Base-by-base conservation (phyloP, 2,329 filamentous ascomycete species). In the Phaeoacremonium minimum region DNA sequence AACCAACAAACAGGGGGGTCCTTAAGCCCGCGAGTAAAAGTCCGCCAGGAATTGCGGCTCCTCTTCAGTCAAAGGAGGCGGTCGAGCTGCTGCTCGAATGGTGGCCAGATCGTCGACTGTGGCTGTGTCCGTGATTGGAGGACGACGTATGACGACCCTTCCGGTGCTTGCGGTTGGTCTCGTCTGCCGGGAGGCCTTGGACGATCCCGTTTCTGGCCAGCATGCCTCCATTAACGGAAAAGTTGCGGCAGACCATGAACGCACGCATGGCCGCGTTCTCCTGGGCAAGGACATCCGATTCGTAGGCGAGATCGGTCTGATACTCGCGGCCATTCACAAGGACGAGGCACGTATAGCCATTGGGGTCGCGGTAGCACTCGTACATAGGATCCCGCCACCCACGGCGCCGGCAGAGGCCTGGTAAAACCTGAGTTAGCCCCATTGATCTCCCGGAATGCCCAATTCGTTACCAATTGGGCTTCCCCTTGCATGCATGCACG, bases 171-270 rank as follows among this genome's bases (percentile, higher is more conserved):
- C 62, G 61, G 43, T 54, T 63, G 37, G 75, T 64, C 46, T 71
- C 66, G 47, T 70, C 67, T 38, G 69, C 75, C 12, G 79, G 79
- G 26, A 83, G 68, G 33, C 79, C 79, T 60, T 83, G 79, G 45
- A 83, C 77, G 44, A 83, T 80, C 30, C 79, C 79, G 53, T 83
- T 83, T 46, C 78, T 75, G 44, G 78, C 79, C 45, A 83, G 69
- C 88, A 95, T 95, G 58, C 91, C 91, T 52, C 94, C 89, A 58
- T 95, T 96, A 61, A 94, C 87, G 38, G 88, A 95, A 67, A 96
- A 96, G 73, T 95, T 95, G 46, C 89, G 85, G 72, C 91, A 96
- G 49, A 96, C 93, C 80, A 95, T 91, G 65, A 95, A 97, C 40
- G 91, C 91, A 44, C 89, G 85, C 78, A 94, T 94, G 42, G 91